These are phyloP conservation scores for Ceratocystis cacaofunesta DNA, from an alignment of 2,329 filamentous ascomycete genomes.

Conservation along the genomic window DNA sequence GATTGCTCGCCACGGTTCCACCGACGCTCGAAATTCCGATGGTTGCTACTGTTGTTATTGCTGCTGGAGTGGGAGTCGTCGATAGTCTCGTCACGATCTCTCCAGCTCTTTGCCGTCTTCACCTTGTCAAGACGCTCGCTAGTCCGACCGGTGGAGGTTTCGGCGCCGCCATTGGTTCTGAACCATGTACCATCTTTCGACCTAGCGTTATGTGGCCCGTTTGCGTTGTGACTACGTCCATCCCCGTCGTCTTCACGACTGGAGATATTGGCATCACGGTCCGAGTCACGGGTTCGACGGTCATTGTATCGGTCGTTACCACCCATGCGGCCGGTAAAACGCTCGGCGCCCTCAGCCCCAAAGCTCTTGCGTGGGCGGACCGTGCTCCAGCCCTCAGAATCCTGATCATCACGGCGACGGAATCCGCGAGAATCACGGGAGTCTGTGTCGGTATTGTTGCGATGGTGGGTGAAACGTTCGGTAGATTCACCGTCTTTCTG, in stretches of 20 bases:
- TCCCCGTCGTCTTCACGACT: conserved; percentile 37
- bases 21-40: conserved; percentile 29
- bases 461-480: conserved; percentile 41
- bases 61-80: conserved; percentile 43
- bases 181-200: conserved; percentile 64
- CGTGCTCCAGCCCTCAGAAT: conserved; percentile 59
- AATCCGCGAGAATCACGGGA: conserved; percentile 28
- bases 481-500: conserved; percentile 35
- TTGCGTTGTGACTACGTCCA: conserved; percentile 40
- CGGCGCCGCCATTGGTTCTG: conserved; percentile 37
- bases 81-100: conserved; percentile 34
- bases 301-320: conserved; percentile 32
- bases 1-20: conserved; percentile 42
- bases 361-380: conserved; percentile 63
- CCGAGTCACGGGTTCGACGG: conserved; percentile 36
- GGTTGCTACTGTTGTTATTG: conserved; percentile 25
- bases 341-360: conserved; percentile 55
- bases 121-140: conserved; percentile 42
- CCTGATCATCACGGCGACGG: conserved; percentile 43
- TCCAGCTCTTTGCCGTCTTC: conserved; percentile 38
- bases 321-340: conserved; percentile 52
- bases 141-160: conserved; percentile 25
- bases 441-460: conserved; percentile 35
- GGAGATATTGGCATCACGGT: conserved; percentile 40
- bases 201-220: conserved; percentile 36